Percentiles rank a stretch among this genome's conserved stretches.
phyloP scores from a whole-genome alignment of 768 basidiomycete species.

The Kwoniella europaea region DNA sequence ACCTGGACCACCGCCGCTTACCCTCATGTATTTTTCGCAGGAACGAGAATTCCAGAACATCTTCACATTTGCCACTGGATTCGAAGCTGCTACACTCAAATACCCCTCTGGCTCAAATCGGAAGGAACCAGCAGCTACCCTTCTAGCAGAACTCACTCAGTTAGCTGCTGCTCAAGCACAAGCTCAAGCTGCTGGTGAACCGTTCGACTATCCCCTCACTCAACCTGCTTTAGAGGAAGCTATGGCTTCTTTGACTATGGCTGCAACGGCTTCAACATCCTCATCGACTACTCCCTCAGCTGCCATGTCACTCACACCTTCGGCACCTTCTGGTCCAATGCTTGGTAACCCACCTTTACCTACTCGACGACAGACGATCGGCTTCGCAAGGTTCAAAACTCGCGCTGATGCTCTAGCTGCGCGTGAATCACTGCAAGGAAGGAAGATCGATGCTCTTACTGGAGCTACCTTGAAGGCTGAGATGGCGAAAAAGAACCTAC shows the following conservation, averaged over 20 bases:
- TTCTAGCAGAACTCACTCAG: conserved; percentile 44
- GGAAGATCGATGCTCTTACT: conserved; percentile 88
- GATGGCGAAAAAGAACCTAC: conserved; percentile 99
- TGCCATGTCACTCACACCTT: conserved; percentile 43
- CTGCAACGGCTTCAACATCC: conserved; percentile 41
- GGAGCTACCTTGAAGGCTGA: conserved; percentile 93
- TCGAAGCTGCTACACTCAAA: conserved; percentile 97
- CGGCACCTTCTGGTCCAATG: conserved; percentile 30
- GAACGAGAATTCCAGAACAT: conserved; percentile 99
- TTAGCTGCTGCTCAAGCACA: conserved; percentile 36
- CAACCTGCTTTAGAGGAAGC: conserved; percentile 45
- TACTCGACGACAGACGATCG: conserved; percentile 89
- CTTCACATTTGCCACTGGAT: conserved; percentile 94
- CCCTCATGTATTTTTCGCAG: conserved; percentile 60
- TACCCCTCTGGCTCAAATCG: conserved; percentile 73
- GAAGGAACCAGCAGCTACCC: conserved; percentile 45
- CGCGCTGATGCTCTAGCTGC: conserved; percentile 85
- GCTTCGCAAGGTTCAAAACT: conserved; percentile 93
- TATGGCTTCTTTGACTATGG: conserved; percentile 42
- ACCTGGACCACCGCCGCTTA: not conserved
- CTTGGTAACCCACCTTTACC: conserved; percentile 61
- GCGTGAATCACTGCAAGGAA: conserved; percentile 83
- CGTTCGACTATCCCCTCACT: conserved; percentile 14
- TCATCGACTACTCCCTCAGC: conserved; percentile 49
- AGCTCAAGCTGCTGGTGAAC: conserved; percentile 29